These are phyloP conservation scores for Rosa rugosa DNA, from an alignment of 306 rosid genomes.

Conservation along the genomic window DNA sequence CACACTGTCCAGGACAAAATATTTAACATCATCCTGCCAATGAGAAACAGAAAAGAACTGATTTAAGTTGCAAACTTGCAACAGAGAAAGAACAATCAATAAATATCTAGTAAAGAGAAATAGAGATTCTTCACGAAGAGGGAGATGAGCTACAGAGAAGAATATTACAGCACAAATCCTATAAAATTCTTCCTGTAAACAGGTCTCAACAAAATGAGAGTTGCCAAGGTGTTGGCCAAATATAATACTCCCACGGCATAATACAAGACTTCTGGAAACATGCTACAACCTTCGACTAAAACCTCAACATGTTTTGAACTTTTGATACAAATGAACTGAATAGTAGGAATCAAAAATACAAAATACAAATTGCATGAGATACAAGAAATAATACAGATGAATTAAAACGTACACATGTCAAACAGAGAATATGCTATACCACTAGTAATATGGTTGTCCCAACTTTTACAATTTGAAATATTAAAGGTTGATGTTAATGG, in stretches of 20 bases:
- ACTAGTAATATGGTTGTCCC: not conserved
- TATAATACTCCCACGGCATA: not conserved
- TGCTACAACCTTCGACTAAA: not conserved
- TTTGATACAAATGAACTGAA: not conserved
- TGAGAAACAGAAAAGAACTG: slow-evolving; percentile 6
- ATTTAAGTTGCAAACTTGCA: slow-evolving; percentile 13
- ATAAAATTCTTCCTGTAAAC: not conserved
- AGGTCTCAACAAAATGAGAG: not conserved
- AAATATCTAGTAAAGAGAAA: not conserved
- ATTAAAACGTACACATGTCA: not conserved
- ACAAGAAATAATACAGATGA: not conserved
- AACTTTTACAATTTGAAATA: not conserved
- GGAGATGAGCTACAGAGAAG: not conserved
- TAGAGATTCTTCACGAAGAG: not conserved
- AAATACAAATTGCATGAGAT: not conserved
- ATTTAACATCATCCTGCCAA: slow-evolving; percentile 67
- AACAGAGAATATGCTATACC: not conserved
- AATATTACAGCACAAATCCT: not conserved
- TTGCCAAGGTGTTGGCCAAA: not conserved
- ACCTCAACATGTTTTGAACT: not conserved
- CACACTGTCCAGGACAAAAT: slow-evolving; percentile 54
- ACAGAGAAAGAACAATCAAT: not conserved
- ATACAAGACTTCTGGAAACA: not conserved
- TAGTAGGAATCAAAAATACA: not conserved
- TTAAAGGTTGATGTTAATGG: not conserved